These are phyloP conservation scores for Camelina laxa DNA, from an alignment of 345 rosid genomes.

Conservation along the genomic window DNA sequence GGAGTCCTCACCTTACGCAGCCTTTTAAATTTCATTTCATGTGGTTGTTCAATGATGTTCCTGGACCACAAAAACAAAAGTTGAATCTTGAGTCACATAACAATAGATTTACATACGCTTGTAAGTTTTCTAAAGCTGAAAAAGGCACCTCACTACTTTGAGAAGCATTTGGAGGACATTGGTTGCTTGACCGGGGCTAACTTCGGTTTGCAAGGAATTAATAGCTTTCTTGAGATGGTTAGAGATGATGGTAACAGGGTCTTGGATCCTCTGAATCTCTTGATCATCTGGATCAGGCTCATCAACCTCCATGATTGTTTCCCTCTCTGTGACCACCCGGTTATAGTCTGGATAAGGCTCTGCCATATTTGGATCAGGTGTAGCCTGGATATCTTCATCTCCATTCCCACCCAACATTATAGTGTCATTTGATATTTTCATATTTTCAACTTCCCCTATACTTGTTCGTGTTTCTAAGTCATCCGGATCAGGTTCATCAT, in stretches of 20 bases:
- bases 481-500: slow-evolving; percentile 71
- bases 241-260: slow-evolving; percentile 65
- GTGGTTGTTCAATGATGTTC: slow-evolving; percentile 82
- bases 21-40: slow-evolving; percentile 70
- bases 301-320: slow-evolving; percentile 52
- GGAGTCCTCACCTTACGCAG: slow-evolving; percentile 72
- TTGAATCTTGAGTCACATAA: slow-evolving; percentile 9
- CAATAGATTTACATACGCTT: not conserved
- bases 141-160: slow-evolving; percentile 65
- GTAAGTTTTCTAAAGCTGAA: slow-evolving; percentile 23
- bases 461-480: slow-evolving; percentile 43
- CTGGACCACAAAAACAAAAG: slow-evolving; percentile 45
- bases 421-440: not conserved
- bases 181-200: slow-evolving; percentile 52
- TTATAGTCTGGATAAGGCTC: slow-evolving; percentile 53
- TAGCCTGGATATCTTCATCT: slow-evolving; percentile 7
- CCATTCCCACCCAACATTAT: not conserved
- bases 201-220: slow-evolving; percentile 59
- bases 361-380: slow-evolving; percentile 44
- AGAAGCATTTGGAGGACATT: slow-evolving; percentile 63
- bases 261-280: slow-evolving; percentile 80
- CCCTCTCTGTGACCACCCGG: slow-evolving; percentile 35
- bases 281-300: slow-evolving; percentile 82
- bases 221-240: slow-evolving; percentile 71
- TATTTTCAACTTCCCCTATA: slow-evolving; percentile 26